phyloP scores from a whole-genome alignment of 1,284 basidiomycete species.

The Boletellus deceptivus region DNA sequence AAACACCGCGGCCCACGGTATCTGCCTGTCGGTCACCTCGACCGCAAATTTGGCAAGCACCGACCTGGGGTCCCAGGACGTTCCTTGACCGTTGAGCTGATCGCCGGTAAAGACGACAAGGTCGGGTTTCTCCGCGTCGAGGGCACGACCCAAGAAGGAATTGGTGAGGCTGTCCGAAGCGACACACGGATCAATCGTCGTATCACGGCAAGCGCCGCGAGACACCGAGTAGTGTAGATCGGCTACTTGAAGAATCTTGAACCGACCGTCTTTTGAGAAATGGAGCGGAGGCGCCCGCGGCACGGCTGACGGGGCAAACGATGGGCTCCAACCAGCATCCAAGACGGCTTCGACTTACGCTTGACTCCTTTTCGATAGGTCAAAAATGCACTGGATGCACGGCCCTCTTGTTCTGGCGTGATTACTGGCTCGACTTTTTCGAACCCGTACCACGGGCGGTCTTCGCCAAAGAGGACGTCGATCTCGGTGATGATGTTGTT shows the following conservation, averaged over 20 bases:
- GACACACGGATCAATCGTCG: slow-evolving; percentile 49
- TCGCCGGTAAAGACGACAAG: slow-evolving; percentile 88
- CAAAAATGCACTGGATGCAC: slow-evolving; percentile 53
- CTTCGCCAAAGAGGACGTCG: slow-evolving; percentile 82
- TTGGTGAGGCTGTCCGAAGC: slow-evolving; percentile 74
- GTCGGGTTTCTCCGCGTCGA: slow-evolving; percentile 87
- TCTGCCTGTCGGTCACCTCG: slow-evolving; percentile 69
- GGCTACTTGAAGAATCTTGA: slow-evolving; percentile 88
- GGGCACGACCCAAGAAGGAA: slow-evolving; percentile 61
- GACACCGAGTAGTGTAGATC: slow-evolving; percentile 87
- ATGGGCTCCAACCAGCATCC: not conserved
- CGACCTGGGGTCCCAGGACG: slow-evolving; percentile 83
- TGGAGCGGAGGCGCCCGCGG: slow-evolving; percentile 72
- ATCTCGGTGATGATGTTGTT: slow-evolving; percentile 77
- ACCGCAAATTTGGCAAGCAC: slow-evolving; percentile 86
- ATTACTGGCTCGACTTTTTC: slow-evolving; percentile 63
- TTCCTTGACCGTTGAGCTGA: slow-evolving; percentile 84
- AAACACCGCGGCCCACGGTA: slow-evolving; percentile 90
- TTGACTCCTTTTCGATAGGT: slow-evolving; percentile 66
- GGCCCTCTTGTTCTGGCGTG: slow-evolving; percentile 39
- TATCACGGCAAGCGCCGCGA: slow-evolving; percentile 71
- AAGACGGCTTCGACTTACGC: slow-evolving; percentile 40
- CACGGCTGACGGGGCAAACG: slow-evolving; percentile 42
- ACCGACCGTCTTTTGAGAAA: slow-evolving; percentile 79
- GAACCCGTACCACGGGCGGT: slow-evolving; percentile 82